These are phyloP conservation scores for Pichia scutulata DNA, from an alignment of 805 yeast genomes.

Conservation along the genomic window DNA sequence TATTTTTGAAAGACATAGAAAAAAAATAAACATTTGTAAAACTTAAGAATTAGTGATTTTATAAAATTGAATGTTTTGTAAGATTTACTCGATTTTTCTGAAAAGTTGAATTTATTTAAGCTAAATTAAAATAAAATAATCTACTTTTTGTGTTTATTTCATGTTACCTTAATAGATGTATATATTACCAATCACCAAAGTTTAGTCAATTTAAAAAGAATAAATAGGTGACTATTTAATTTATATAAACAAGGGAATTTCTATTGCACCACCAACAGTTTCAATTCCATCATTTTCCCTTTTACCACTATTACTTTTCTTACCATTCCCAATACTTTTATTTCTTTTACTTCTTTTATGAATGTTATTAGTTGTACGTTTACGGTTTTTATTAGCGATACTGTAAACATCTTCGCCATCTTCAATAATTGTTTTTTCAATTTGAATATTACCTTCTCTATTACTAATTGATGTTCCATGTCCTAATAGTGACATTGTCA, in stretches of 20 bases:
- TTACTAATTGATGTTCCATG: neutral
- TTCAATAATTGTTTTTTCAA: conserved; percentile 5
- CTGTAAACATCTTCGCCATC: neutral
- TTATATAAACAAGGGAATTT: conserved; percentile 35
- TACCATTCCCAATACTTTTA: conserved; percentile 5
- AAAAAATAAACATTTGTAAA: too few relatives aligned
- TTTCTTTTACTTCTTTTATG: conserved; percentile 7
- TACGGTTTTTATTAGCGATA: neutral
- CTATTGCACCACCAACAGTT: conserved; percentile 38
- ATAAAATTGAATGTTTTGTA: too few relatives aligned
- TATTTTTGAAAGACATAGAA: too few relatives aligned
- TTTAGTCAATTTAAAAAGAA: too few relatives aligned
- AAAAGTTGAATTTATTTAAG: too few relatives aligned
- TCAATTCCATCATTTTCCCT: conserved; percentile 22
- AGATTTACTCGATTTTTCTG: too few relatives aligned
- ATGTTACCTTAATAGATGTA: too few relatives aligned
- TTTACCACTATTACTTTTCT: conserved; percentile 1
- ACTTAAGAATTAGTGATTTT: too few relatives aligned
- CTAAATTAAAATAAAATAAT: too few relatives aligned
- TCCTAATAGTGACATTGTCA: conserved; percentile 22
- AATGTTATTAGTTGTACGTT: conserved; percentile 2
- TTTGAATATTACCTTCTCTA: neutral
- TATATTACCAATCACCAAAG: too few relatives aligned
- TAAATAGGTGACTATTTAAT: too few relatives aligned
- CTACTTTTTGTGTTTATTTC: too few relatives aligned